phyloP scores from a whole-genome alignment of 306 rosid species.

The Astragalus membranaceus region DNA sequence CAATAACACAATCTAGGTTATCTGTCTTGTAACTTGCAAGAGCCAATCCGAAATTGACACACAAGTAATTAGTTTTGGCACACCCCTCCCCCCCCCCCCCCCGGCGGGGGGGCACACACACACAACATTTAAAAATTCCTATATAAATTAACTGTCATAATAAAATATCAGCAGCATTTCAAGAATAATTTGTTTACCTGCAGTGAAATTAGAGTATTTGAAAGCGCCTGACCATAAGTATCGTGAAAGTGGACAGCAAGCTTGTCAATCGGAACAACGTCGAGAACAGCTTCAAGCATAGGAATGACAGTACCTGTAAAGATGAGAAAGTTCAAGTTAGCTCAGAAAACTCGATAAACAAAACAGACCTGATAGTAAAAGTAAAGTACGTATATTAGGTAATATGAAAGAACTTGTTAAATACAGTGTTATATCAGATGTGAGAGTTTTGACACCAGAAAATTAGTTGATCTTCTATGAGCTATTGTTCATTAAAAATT shows the following conservation, averaged over 20 bases:
- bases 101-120: too few relatives aligned
- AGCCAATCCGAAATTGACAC: neutral
- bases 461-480: neutral
- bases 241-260: constrained; percentile 94
- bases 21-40: constrained; percentile 1
- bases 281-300: constrained; percentile 83
- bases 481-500: neutral
- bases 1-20: neutral
- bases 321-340: constrained; percentile 1
- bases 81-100: too few relatives aligned
- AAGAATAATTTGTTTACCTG: constrained; percentile 45
- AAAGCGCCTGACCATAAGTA: constrained; percentile 96
- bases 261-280: constrained; percentile 55
- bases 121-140: neutral
- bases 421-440: neutral
- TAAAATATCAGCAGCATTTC: neutral
- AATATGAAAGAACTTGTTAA: neutral
- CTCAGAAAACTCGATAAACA: constrained; percentile 6
- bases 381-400: neutral
- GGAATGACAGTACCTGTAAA: constrained; percentile 63
- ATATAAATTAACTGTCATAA: neutral
- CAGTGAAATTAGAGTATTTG: constrained; percentile 69
- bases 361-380: constrained; percentile 8
- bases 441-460: neutral
- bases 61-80: neutral